Base-by-base conservation (phyloP, 805 yeast species). In the Blastobotrys peoriensis region DNA sequence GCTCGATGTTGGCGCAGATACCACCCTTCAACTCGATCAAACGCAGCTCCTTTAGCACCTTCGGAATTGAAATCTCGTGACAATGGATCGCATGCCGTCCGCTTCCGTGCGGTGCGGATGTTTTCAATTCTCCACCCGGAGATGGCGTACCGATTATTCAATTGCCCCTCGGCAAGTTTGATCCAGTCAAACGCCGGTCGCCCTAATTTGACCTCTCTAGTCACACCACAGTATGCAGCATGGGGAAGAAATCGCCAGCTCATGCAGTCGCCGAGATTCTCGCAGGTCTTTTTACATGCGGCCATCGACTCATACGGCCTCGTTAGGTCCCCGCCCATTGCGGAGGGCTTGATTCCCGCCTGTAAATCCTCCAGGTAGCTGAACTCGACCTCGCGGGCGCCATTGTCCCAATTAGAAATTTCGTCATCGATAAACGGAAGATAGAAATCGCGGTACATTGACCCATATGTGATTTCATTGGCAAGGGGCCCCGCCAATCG, bases 51-150 rank as follows among this genome's bases (percentile, higher is more conserved):
- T 18, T 44, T 46, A 6, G 27, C 27, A 8, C 44, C 48, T 16
- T 49, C 50, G 19, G 30, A 22, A 13, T 36, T 33, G n/a, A 25
- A 18, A 25, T 44, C 25, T 5, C 16, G 15, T n/a, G 6, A 36
- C 16, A 51, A 27, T 22, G 43, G 40, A 27, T 61, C 64, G 45
- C 65, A 61, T 8, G 21, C 23, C 17, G 43, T 21, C 4, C 33
- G 37, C 17, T 30, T 28, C 19, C 68, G 53, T 38, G 49, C 25
- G 13, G 35, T 41, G 2, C 63, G 52, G 27, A 64, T 60, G 16
- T 64, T 49, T 19, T 61, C 64, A 8, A 61, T 37, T 36, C 41
- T 47, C 59, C 59, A 64, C 3, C 61, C 66, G 2, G 63, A 51
- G 8, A 40, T 36, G 36, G 34, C 30, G 22, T 33, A 36, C 30